Evolutionary conservation across 2,329 filamentous ascomycete species (phyloP), one percentile per base, ranked within the genome.

Genomic region (Ophiostoma sp.): DNA sequence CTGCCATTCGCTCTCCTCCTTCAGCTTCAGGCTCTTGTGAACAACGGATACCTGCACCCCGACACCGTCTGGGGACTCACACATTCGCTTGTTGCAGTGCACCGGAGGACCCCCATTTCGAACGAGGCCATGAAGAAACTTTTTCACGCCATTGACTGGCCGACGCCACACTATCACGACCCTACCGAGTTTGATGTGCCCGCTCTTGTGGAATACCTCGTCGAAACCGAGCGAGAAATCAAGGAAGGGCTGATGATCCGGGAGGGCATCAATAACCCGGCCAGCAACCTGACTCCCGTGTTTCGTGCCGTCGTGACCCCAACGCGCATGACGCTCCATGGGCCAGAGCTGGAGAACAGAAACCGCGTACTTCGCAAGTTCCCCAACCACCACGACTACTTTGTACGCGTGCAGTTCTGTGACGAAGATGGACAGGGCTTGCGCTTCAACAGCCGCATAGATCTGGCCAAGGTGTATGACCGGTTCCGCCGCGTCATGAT

Each of bases 351-450:
- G 0, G 90, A 92, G 74, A 84, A 84, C 6, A 88, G 86, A 69
- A 93, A 93, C 73, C 82, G 89, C 4, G 85, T 93, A 3, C 78
- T 93, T 16, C 84, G 90, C n/a, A 85, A 85, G 71, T 91, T 87
- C 71, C 76, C 81, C 0, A 73, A 83, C 0, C 80, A 87, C 68
- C 82, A 82, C 1, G 85, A 90, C 63, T 81, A 83, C 72, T 93
- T 93, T 72, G 74, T 91, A 0, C 84, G 91, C 0, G 89, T 93
- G 0, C 83, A 86, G 6, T 93, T 95, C 73, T 82, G 82, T 42
- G 91, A 95, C 64, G 91, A 96, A 74, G 85, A 90, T 73, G 89
- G 89, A 0, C 81, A 87, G 38, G 83, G 85, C 18, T 75, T 95
- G 0, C 81, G 79, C 18, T 87, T 85, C 75, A 87, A 87, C 69